A percentile compares a stretch with the other conserved stretches of the same genome.
Evolutionary conservation across 805 yeast genomes (phyloP).

Genomic region (baker's yeast (Saccharomyces cerevisiae)): DNA sequence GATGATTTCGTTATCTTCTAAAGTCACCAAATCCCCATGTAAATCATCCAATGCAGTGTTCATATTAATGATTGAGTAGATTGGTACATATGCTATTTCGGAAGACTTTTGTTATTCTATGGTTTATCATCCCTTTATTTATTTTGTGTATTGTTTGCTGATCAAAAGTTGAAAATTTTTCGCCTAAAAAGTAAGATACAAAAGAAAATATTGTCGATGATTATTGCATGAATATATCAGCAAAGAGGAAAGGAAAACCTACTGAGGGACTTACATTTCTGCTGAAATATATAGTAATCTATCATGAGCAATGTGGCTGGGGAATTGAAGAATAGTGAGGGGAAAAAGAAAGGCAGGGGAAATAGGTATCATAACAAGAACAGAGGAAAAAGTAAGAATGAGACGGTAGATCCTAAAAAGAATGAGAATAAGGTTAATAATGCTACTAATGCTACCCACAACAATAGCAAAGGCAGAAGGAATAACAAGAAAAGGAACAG

Average conservation of each 20-base stretch:
- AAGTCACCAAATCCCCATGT: neutral
- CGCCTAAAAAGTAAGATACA: neutral
- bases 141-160: neutral
- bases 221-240: neutral
- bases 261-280: neutral
- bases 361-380: neutral
- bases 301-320: neutral
- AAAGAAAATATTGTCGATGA: neutral
- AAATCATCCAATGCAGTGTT: neutral
- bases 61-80: neutral
- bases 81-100: neutral
- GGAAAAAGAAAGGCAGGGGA: neutral
- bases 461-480: neutral
- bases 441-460: neutral
- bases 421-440: neutral
- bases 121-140: neutral
- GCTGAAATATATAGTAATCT: neutral
- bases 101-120: neutral
- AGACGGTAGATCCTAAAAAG: neutral
- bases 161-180: neutral
- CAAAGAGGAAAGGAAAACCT: neutral
- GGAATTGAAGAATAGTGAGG: neutral
- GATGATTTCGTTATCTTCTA: neutral
- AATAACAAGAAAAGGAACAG: constrained; percentile 5
- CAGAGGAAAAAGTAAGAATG: neutral